Percentiles rank a stretch among this genome's conserved stretches.
phyloP scores from a whole-genome alignment of 805 yeast species.

The Kodamaea leandrae region DNA sequence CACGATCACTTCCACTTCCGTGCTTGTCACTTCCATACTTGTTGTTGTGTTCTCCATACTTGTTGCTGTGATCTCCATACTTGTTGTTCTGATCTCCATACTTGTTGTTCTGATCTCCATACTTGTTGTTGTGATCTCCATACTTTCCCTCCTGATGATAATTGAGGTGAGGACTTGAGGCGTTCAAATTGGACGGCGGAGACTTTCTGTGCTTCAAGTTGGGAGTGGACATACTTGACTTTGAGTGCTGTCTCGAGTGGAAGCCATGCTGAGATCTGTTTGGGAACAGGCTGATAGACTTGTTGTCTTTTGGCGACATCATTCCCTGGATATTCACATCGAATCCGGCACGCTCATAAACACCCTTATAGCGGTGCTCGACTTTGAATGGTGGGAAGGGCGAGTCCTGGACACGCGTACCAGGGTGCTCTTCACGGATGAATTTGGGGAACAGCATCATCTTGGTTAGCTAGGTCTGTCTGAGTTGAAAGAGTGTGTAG shows the following conservation, averaged over 20 bases:
- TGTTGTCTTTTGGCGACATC: conserved; percentile 10
- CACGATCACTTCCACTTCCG: too few relatives aligned
- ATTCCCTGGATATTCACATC: conserved; percentile 36
- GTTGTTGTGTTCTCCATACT: not conserved
- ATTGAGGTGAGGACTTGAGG: not conserved
- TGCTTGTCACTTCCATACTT: not conserved
- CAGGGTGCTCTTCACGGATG: conserved; percentile 15
- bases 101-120: not conserved
- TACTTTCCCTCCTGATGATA: not conserved
- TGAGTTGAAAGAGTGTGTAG: conserved; percentile 2
- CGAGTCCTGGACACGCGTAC: conserved; percentile 37
- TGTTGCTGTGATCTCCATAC: not conserved
- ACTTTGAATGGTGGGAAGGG: conserved; percentile 73
- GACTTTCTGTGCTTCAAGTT: not conserved
- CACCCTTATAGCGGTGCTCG: conserved; percentile 60
- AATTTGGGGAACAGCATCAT: conserved; percentile 21
- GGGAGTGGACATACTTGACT: conserved; percentile 3
- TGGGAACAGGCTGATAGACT: conserved; percentile 10
- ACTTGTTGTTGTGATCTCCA: not conserved
- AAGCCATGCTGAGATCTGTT: not conserved
- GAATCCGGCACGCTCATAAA: conserved; percentile 80
- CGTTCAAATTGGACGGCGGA: not conserved
- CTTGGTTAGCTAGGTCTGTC: not conserved
- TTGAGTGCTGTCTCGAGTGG: not conserved
- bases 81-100: not conserved